These are phyloP conservation scores for Ogataea ramenticola DNA, from an alignment of 805 yeast genomes.

Conservation along the genomic window DNA sequence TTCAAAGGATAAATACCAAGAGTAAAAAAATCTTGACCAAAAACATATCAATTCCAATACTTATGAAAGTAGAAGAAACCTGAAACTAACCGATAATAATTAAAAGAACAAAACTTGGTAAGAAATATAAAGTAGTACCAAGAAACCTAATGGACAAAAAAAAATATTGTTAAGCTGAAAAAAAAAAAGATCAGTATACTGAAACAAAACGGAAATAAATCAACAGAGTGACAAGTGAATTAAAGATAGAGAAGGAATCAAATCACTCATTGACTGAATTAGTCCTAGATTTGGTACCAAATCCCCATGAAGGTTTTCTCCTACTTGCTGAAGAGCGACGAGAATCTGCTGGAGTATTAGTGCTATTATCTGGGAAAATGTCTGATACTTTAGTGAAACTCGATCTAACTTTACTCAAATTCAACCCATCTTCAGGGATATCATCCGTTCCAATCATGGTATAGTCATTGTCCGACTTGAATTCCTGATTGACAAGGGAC, in stretches of 20 bases:
- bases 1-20: too few relatives aligned
- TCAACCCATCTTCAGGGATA: slow-evolving; percentile 2
- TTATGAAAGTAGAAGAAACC: too few relatives aligned
- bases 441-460: slow-evolving; percentile 35
- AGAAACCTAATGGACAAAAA: too few relatives aligned
- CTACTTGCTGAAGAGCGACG: slow-evolving; percentile 4
- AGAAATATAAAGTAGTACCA: too few relatives aligned
- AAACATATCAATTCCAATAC: too few relatives aligned
- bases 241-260: background rate
- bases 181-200: too few relatives aligned
- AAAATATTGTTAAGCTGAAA: too few relatives aligned
- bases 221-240: too few relatives aligned
- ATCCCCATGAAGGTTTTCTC: slow-evolving; percentile 18
- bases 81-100: too few relatives aligned
- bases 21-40: too few relatives aligned
- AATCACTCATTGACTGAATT: background rate
- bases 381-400: background rate
- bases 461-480: slow-evolving; percentile 20
- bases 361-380: background rate
- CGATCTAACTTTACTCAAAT: background rate
- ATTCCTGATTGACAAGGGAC: background rate
- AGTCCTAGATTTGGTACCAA: slow-evolving; percentile 12
- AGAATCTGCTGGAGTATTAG: background rate
- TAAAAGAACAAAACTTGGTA: too few relatives aligned
- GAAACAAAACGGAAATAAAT: too few relatives aligned